Conservation (phyloP, 768 basidiomycete species). For the Pleurotus citrinopileatus region DNA sequence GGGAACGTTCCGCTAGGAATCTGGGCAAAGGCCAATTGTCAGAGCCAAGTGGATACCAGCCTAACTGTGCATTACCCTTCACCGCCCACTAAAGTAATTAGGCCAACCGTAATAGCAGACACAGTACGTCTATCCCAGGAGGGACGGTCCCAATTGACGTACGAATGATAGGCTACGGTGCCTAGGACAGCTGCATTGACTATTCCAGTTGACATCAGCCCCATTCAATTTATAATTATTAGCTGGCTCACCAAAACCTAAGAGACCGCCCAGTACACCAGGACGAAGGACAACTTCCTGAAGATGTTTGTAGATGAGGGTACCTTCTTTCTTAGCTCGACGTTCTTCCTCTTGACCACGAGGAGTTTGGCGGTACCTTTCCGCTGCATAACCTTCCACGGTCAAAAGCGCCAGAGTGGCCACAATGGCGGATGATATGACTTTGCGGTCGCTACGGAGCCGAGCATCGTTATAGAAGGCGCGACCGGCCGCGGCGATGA, state of each 20-base stretch:
- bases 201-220: slow-evolving; percentile 18
- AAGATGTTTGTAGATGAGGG: slow-evolving; percentile 48
- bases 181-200: slow-evolving; percentile 67
- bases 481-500: slow-evolving; percentile 60
- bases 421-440: slow-evolving; percentile 51
- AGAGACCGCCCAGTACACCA: slow-evolving; percentile 60
- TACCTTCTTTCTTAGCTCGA: slow-evolving; percentile 56
- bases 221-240: no score
- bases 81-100: slow-evolving; percentile 58
- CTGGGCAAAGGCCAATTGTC: no score
- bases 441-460: slow-evolving; percentile 53
- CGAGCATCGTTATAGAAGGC: slow-evolving; percentile 60
- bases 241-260: slow-evolving; percentile 51
- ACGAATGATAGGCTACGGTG: slow-evolving; percentile 59
- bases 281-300: slow-evolving; percentile 61
- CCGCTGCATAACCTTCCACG: slow-evolving; percentile 60
- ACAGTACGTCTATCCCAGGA: slow-evolving; percentile 64
- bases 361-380: slow-evolving; percentile 57
- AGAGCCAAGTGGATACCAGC: no score
- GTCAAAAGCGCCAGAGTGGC: slow-evolving; percentile 55
- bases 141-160: slow-evolving; percentile 61
- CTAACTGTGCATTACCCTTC: slow-evolving; percentile 59
- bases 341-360: slow-evolving; percentile 55
- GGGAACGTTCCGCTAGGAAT: no score
- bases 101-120: slow-evolving; percentile 52